Evolutionary conservation across 2,329 filamentous ascomycete genomes (phyloP).

Genomic region (Pestalotiopsis sp.): DNA sequence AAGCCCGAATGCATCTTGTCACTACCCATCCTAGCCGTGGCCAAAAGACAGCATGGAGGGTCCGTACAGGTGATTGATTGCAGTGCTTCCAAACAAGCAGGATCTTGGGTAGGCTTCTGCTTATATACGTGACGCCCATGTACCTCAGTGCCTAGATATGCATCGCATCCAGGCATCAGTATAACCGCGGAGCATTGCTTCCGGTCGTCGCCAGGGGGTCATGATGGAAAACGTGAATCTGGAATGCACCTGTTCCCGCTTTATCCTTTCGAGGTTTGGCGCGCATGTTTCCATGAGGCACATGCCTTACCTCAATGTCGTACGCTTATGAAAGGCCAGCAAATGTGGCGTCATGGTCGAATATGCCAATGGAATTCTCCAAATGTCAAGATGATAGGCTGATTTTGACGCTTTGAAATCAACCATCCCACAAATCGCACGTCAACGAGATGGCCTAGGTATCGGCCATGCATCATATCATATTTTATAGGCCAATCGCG

Average conservation of each 20-base stretch:
- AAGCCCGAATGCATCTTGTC: conserved; percentile 19
- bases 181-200: background rate
- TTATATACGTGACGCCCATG: background rate
- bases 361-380: background rate
- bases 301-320: background rate
- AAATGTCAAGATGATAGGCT: background rate
- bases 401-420: too few species aligned
- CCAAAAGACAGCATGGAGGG: background rate
- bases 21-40: conserved; percentile 3
- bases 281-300: background rate
- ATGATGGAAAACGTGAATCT: background rate
- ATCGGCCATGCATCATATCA: too few species aligned
- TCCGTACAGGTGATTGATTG: background rate
- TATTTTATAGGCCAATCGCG: too few species aligned
- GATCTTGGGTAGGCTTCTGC: background rate
- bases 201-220: background rate
- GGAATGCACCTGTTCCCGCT: background rate
- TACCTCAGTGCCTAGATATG: background rate
- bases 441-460: too few species aligned
- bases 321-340: background rate
- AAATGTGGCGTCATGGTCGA: background rate
- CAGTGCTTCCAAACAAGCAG: background rate
- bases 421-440: too few species aligned
- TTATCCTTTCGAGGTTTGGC: background rate
- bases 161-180: background rate